A percentile compares a stretch with the other conserved stretches of the same genome.
Evolutionary conservation across 2,329 filamentous ascomycete species (phyloP).

Genomic region (Tolypocladium endophyticum): DNA sequence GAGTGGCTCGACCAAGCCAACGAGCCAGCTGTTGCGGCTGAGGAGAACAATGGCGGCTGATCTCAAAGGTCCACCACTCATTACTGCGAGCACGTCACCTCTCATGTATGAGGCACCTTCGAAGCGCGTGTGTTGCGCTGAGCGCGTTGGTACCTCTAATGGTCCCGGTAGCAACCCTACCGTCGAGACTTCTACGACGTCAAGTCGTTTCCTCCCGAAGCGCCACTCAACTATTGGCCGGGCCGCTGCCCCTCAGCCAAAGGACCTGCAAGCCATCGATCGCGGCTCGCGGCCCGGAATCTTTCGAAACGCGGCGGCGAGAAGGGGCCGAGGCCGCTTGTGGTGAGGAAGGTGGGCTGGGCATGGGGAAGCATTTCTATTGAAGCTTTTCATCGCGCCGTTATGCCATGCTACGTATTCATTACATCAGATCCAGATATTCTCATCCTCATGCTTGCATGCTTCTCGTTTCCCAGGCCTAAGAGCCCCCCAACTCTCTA

Average conservation of each 20-base stretch:
- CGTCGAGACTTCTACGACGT: neutral
- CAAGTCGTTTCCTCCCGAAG: neutral
- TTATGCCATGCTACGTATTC: neutral
- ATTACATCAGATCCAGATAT: neutral
- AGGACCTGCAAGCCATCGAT: neutral
- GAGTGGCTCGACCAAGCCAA: slow-evolving; percentile 29
- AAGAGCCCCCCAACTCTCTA: slow-evolving; percentile 17
- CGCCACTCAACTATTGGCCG: neutral
- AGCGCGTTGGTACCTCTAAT: neutral
- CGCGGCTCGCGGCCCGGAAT: neutral
- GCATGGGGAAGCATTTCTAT: neutral
- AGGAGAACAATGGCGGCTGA: slow-evolving; percentile 7
- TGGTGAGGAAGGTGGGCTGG: neutral
- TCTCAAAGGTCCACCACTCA: neutral
- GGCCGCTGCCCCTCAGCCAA: neutral
- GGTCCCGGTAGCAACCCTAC: neutral
- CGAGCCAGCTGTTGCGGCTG: slow-evolving; percentile 16
- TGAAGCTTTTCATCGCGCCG: neutral
- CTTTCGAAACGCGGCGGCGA: neutral
- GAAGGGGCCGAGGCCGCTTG: neutral
- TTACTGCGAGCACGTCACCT: neutral
- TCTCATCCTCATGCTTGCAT: neutral
- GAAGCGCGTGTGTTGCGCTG: neutral
- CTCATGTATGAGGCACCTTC: neutral
- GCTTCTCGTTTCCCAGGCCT: slow-evolving; percentile 1